Evolutionary conservation across 148 eudicot species (phyloP).

Genomic region (Suaeda aralocaspica): DNA sequence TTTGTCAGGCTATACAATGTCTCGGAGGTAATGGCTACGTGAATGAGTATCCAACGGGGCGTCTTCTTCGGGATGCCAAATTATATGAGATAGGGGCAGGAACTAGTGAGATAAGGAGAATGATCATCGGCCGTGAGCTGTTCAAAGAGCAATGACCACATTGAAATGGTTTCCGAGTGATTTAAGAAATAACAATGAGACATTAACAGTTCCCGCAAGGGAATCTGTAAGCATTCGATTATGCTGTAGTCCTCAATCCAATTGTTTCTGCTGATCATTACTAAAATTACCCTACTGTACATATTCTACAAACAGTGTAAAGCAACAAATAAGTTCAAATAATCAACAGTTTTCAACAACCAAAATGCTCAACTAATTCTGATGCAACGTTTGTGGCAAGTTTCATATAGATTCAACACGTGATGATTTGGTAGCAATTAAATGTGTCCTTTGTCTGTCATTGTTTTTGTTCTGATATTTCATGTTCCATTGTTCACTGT

Average conservation of each 20-base stretch:
- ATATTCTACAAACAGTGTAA: neutral
- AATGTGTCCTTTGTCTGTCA: no score
- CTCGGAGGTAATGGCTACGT: conserved; percentile 95
- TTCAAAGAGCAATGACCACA: conserved; percentile 64
- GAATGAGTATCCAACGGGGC: conserved; percentile 91
- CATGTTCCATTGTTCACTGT: no score
- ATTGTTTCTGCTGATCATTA: neutral
- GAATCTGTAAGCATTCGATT: neutral
- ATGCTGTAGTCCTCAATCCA: neutral
- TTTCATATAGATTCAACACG: no score
- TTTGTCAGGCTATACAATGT: conserved; percentile 88
- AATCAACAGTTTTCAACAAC: neutral
- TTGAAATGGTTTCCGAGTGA: neutral
- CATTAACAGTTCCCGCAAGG: neutral
- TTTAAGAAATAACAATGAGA: neutral
- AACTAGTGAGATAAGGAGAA: conserved; percentile 91
- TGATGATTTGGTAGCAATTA: no score
- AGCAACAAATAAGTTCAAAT: neutral
- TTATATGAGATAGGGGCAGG: conserved; percentile 97
- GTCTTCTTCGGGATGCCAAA: conserved; percentile 94
- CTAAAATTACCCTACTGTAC: neutral
- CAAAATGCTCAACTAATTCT: no score
- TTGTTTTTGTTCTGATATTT: no score
- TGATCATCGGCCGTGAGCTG: conserved; percentile 83
- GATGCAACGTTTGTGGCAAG: no score